A percentile compares a stretch with the other conserved stretches of the same genome.
These are phyloP conservation scores for Monosporascus sp. DNA, from an alignment of 2,329 filamentous ascomycete species.

Conservation along the genomic window DNA sequence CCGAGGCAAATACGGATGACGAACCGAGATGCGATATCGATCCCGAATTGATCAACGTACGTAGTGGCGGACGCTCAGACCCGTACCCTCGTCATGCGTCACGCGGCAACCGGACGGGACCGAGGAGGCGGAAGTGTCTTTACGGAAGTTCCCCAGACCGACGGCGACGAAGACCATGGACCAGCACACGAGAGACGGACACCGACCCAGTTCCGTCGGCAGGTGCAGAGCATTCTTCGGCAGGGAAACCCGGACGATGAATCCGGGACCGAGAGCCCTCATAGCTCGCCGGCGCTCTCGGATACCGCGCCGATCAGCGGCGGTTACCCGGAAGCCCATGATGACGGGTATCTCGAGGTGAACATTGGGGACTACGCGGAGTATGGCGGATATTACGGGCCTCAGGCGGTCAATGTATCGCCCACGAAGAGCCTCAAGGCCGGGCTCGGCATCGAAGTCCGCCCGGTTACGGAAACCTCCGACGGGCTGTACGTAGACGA, in stretches of 20 bases:
- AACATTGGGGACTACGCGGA: conserved; percentile 16
- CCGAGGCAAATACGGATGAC: neutral
- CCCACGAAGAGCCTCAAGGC: conserved; percentile 11
- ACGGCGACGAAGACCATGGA: conserved; percentile 7
- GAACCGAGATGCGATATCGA: neutral
- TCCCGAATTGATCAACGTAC: neutral
- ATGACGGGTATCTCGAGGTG: conserved; percentile 15
- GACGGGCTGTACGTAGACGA: conserved; percentile 13
- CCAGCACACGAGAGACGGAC: conserved; percentile 6
- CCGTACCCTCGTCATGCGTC: conserved; percentile 6
- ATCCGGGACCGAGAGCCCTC: conserved; percentile 1
- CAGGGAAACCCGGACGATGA: conserved; percentile 5
- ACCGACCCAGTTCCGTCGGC: conserved; percentile 12
- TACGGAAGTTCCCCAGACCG: conserved; percentile 14
- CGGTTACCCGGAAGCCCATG: conserved; percentile 17
- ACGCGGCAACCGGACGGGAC: conserved; percentile 6
- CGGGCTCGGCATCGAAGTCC: conserved; percentile 17
- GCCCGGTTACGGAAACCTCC: conserved; percentile 4
- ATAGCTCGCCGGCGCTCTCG: conserved; percentile 17
- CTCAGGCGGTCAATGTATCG: conserved; percentile 10
- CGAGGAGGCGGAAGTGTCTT: conserved; percentile 10
- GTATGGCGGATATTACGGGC: conserved; percentile 12
- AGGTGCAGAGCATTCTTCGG: conserved; percentile 15
- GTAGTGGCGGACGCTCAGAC: neutral
- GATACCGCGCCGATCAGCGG: conserved; percentile 15